These are phyloP conservation scores for Penicillium bialowiezense DNA, from an alignment of 495 filamentous ascomycete species.

Conservation along the genomic window DNA sequence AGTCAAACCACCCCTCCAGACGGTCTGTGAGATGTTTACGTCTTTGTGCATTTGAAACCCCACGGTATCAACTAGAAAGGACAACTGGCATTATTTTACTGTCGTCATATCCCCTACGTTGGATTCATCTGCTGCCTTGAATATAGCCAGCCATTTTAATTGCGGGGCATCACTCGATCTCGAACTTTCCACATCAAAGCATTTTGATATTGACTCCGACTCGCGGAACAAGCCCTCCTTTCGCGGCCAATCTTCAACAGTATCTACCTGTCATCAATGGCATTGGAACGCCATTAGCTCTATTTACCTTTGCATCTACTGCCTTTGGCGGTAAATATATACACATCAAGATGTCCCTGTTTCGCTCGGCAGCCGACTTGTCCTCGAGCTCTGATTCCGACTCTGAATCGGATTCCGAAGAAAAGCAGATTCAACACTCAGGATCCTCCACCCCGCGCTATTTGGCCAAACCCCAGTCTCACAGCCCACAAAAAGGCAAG, in stretches of 20 bases:
- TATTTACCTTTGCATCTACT: neutral
- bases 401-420: constrained; percentile 25
- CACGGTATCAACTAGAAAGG: constrained; percentile 12
- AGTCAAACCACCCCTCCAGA: constrained; percentile 12
- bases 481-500: constrained; percentile 6
- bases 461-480: neutral
- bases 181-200: neutral
- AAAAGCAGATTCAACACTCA: constrained; percentile 14
- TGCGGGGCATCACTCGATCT: constrained; percentile 4
- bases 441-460: constrained; percentile 3
- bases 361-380: constrained; percentile 38
- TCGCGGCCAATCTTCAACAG: neutral
- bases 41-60: constrained; percentile 2
- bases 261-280: constrained; percentile 1
- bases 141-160: neutral
- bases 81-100: neutral
- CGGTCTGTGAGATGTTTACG: constrained; percentile 15
- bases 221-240: neutral
- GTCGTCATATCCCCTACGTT: neutral
- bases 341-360: constrained; percentile 42
- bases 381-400: constrained; percentile 38
- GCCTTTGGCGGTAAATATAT: neutral
- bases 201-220: neutral
- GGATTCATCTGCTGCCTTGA: constrained; percentile 1
- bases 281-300: neutral